Base-by-base conservation (phyloP, 495 filamentous ascomycete species). In the Rostrohypoxylon terebratum region DNA sequence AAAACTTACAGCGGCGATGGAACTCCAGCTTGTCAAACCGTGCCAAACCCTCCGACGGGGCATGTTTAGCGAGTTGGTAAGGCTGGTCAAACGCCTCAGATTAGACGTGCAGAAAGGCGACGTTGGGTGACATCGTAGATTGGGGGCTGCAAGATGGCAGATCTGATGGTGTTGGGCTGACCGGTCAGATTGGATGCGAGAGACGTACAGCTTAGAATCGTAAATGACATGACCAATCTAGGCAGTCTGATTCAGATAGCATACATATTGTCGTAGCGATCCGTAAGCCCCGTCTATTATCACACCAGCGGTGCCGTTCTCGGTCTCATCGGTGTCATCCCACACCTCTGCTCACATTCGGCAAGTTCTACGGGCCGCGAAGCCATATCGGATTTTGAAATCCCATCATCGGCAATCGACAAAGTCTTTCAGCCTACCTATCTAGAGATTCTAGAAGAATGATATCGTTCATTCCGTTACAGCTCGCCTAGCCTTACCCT, bases 401-500 rank as follows among this genome's bases (percentile, higher is more conserved):
- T 47, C 23, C 58, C 44, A 57, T 38, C 14, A 3, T 69, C 66
- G 62, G 66, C 31, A 66, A 67, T 70, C 66, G 50, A 69, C 34
- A 14, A 21, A 23, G 16, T 42, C 18, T 63, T 63, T 74, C 71
- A 69, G 66, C 66, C 58, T 67, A 70, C 66, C 58, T 67, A 70
- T 63, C 66, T 74, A 63, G 20, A 53, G 40, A 63, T 67, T 63
- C 66, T 74, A 63, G 20, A 58, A 48, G 55, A 53, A 44, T 38
- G 23, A 20, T 45, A 50, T 77, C 64, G 77, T 61, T 71, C 66
- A 78, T 61, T 71, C 66, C 20, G 69, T 63, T 28, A 73, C 74
- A 47, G 74, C 69, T 69, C 66, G 63, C 63, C 72, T 71, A 28
- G 74, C 76, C 72, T 78, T 69, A 34, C 72, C 76, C 38, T 75